Base-by-base conservation (phyloP, 2,329 filamentous ascomycete genomes). In the Fusarium redolens region DNA sequence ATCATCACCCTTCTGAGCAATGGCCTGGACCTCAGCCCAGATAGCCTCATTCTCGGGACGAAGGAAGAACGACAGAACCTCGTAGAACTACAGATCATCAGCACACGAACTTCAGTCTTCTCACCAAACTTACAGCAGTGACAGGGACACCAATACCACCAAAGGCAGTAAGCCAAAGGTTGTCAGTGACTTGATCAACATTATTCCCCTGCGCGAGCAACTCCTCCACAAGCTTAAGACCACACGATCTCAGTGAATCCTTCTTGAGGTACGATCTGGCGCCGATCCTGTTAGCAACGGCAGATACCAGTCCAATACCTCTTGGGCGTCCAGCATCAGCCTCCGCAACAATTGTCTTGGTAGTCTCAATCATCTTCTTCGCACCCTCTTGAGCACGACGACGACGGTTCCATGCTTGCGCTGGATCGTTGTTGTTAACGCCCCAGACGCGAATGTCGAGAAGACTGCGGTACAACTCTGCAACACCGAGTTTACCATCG, bases 341-440 rank as follows among this genome's bases (percentile, higher is more conserved):
- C 57, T 83, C 83, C 18, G 83, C 80, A 4, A 86, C 80, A 9
- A 85, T 78, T 56, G 80, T 81, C 44, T 80, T 78, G 10, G 83
- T 85, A 0, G 82, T 81, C 14, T 83, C 76, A 4, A 80, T 81
- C 2, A 86, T 68, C 10, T 77, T 66, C 48, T 81, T 78, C 7
- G 77, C 81, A 43, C 81, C 80, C 58, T 86, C 83, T 40, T 81
- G 81, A 1, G 85, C 84, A 10, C 80, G 80, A 40, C 82, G 81
- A 9, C 85, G 82, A 4, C 85, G 84, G 52, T 82, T 84, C 81
- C 84, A 86, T 2, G 85, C 81, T 71, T 86, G 81, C 0, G 75
- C 85, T 0, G 85, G 83, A 57, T 87, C 85, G 38, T 82, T 83
- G 74, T 86, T 85, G 72, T 85, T 85, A 41, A 84, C 82, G 18